These are phyloP conservation scores for Cucumis cinereus DNA, from an alignment of 306 rosid species.

Conservation along the genomic window DNA sequence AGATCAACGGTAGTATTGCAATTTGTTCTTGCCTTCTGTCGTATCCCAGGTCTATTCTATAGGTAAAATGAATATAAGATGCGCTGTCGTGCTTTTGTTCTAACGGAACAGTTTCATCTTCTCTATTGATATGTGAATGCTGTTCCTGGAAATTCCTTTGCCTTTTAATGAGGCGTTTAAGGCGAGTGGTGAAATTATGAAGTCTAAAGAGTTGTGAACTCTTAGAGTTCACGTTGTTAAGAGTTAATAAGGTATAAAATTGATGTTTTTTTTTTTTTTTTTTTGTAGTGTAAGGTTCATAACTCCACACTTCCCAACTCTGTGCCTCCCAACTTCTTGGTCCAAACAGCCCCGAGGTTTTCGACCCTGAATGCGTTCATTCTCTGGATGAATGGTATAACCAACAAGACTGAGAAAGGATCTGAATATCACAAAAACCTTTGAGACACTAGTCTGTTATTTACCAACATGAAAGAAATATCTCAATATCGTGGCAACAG, in stretches of 20 bases:
- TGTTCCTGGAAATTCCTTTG: background rate
- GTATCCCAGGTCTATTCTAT: background rate
- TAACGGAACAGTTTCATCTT: background rate
- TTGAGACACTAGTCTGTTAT: background rate
- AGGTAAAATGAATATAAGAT: background rate
- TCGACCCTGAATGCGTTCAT: background rate
- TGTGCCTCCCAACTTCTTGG: too few relatives aligned
- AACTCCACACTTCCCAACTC: too few relatives aligned
- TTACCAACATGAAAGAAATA: background rate
- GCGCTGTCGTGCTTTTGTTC: background rate
- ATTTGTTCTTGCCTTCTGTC: background rate
- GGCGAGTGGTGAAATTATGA: too few relatives aligned
- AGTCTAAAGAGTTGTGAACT: too few relatives aligned
- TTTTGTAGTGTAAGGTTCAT: too few relatives aligned
- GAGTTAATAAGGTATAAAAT: too few relatives aligned
- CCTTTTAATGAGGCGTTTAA: background rate
- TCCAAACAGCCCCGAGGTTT: background rate
- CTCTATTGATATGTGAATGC: background rate
- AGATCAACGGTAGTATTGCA: background rate
- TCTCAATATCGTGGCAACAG: background rate
- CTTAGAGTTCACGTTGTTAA: too few relatives aligned
- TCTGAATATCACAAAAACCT: background rate
- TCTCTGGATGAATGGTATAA: background rate
- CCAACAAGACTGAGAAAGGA: background rate
- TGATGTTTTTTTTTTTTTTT: too few relatives aligned